Conservation (phyloP, 2,329 filamentous ascomycete species). For the Cephalotrichum gorgonifer region DNA sequence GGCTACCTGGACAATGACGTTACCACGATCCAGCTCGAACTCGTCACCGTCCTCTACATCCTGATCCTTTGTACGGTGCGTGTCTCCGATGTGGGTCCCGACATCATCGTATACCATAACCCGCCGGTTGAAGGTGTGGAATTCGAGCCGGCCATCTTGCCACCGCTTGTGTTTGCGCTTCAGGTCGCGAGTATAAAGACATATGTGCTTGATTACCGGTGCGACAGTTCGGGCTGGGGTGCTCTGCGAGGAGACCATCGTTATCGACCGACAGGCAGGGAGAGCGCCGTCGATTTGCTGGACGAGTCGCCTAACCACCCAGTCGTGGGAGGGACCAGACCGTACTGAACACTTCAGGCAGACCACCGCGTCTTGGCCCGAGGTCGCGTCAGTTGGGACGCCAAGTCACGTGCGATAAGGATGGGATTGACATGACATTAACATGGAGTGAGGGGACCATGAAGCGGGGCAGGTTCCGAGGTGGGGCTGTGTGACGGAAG, state of each 20-base stretch:
- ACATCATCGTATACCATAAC: slow-evolving; percentile 83
- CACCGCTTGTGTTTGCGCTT: slow-evolving; percentile 82
- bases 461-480: no score
- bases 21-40: slow-evolving; percentile 63
- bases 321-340: neutral
- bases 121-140: slow-evolving; percentile 82
- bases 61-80: slow-evolving; percentile 63
- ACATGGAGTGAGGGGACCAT: no score
- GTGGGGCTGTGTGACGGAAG: no score
- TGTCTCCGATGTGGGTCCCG: slow-evolving; percentile 73
- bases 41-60: slow-evolving; percentile 76
- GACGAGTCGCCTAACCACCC: neutral
- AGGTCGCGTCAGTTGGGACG: neutral
- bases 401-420: slow-evolving; percentile 9
- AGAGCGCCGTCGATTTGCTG: neutral
- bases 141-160: slow-evolving; percentile 85
- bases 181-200: slow-evolving; percentile 79
- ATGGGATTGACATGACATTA: no score
- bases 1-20: slow-evolving; percentile 68
- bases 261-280: neutral
- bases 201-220: slow-evolving; percentile 69
- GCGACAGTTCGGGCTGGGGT: slow-evolving; percentile 47
- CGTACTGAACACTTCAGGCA: neutral
- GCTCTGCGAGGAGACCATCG: neutral
- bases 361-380: neutral